Evolutionary conservation across 345 rosid genomes (phyloP).

Genomic region (Viola odorata): DNA sequence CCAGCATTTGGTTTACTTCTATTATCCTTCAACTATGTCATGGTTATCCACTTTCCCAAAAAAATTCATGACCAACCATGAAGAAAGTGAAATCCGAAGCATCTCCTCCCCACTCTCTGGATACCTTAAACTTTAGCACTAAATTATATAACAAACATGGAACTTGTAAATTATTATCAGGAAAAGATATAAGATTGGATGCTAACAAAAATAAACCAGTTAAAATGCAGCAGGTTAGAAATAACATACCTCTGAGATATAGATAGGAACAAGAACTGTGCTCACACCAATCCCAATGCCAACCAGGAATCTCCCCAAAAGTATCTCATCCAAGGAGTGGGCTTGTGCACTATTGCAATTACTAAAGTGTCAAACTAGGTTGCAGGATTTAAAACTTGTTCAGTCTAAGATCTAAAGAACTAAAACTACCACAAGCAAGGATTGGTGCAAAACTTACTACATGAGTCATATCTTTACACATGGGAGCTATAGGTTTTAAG

Average conservation of each 20-base stretch:
- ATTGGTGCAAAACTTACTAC: too few species aligned
- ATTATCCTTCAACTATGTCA: background rate
- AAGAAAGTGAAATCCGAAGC: background rate
- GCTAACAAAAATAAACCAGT: too few species aligned
- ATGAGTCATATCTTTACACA: too few species aligned
- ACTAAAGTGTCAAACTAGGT: conserved; percentile 3
- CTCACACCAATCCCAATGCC: conserved; percentile 83
- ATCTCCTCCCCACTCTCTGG: background rate
- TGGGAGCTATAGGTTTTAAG: too few species aligned
- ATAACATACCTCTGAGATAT: conserved; percentile 60
- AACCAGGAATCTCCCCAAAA: conserved; percentile 72
- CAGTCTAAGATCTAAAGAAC: background rate
- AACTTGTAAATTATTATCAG: too few species aligned
- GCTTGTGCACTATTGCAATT: conserved; percentile 68
- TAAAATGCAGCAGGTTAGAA: conserved; percentile 8
- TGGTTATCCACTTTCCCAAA: background rate
- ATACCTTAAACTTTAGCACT: background rate
- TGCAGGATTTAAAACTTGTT: background rate
- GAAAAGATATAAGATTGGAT: too few species aligned
- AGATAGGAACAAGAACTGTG: conserved; percentile 72
- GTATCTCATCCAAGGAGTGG: conserved; percentile 61
- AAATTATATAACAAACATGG: background rate
- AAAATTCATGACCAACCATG: background rate
- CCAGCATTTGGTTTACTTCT: background rate
- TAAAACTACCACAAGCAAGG: background rate